Conservation (phyloP, 441 rosid genomes). For the Breynia disticha region DNA sequence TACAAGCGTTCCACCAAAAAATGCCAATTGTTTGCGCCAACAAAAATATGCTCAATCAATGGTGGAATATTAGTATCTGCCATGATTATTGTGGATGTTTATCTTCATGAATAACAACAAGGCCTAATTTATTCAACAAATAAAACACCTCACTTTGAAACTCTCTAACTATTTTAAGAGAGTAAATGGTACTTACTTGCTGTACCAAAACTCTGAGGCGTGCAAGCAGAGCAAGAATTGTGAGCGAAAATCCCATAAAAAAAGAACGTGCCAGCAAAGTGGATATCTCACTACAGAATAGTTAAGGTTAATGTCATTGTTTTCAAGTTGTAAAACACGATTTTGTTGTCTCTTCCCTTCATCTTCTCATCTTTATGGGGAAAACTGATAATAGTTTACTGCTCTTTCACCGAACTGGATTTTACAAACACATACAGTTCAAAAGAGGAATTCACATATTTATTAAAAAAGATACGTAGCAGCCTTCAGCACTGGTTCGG, state of each 20-base stretch:
- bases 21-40: neutral
- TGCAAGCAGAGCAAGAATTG: constrained; percentile 66
- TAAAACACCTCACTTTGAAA: neutral
- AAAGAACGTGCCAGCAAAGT: constrained; percentile 71
- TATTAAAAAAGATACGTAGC: constrained; percentile 47
- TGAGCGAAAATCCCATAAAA: constrained; percentile 65
- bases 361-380: no score
- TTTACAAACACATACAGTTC: no score
- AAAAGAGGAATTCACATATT: no score
- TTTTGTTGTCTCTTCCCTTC: no score
- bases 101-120: no score
- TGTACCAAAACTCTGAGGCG: constrained; percentile 74
- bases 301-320: constrained; percentile 23
- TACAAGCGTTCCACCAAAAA: no score
- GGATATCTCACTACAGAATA: constrained; percentile 45
- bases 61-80: no score
- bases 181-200: constrained; percentile 48
- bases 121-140: no score
- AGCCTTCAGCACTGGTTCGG: constrained; percentile 77
- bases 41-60: neutral
- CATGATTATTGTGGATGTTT: no score
- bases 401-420: no score
- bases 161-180: neutral
- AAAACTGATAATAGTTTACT: no score
- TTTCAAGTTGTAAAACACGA: neutral